Base-by-base conservation (phyloP, 2,329 filamentous ascomycete genomes). In the Coniochaeta sp. region DNA sequence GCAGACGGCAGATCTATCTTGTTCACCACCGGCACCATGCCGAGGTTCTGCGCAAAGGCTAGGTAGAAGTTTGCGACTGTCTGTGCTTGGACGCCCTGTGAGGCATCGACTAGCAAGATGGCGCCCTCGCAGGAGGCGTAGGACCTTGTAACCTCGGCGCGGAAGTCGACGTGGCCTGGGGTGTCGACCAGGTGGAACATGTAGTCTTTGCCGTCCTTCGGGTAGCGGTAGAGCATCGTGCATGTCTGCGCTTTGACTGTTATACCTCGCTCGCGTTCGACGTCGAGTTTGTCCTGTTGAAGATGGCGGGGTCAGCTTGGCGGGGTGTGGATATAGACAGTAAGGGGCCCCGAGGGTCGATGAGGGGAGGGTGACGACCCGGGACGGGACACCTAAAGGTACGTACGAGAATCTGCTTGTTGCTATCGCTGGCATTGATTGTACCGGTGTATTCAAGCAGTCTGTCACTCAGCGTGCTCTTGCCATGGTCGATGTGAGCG, bases 191-290 rank as follows among this genome's bases (percentile, higher is more conserved):
- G 82, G 74, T 99, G 95, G 33, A 99, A 81, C 60, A 99, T 82
- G 72, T 98, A 98, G 73, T 99, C 95, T 34, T 89, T 79, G 17
- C 90, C 93, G 19, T 64, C 60, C 31, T 44, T 47, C 6, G 89
- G 79, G 76, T 96, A 81, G 31, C 89, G 91, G 79, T 97, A 96
- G 58, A 99, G 84, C 95, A 99, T 99, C 60, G 89, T 95, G 76
- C 95, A 98, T 61, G 95, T 98, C 79, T 99, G 95, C 60, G 95
- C 95, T 79, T 99, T 99, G 73, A 99, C 95, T 0, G 95, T 99
- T 72, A 99, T 99, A 63, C 95, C 95, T 43, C 95, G 86, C 75
- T 98, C 92, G 58, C 95, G 83, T 77, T 99, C 95, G 60, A 99
- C 95, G 72, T 99, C 95, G 38, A 99, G 84, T 73, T 96, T 97